phyloP scores from a whole-genome alignment of 176 grass and related monocot species.

The Olyra latifolia region DNA sequence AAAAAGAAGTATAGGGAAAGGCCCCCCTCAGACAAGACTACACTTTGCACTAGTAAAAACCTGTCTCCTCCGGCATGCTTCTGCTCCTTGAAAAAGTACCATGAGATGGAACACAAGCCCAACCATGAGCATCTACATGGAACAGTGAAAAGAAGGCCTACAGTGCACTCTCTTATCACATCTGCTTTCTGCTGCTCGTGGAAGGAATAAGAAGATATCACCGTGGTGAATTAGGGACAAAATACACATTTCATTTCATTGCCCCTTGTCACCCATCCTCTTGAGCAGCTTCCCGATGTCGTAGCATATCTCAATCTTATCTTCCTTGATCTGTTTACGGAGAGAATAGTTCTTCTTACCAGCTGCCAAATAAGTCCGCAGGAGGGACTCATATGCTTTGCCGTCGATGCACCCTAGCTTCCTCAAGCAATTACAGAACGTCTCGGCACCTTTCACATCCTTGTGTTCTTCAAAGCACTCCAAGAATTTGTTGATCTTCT shows the following conservation, averaged over 20 bases:
- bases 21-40: constrained; percentile 41
- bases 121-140: constrained; percentile 14
- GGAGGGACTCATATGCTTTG: constrained; percentile 50
- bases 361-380: constrained; percentile 46
- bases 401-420: constrained; percentile 41
- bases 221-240: background rate
- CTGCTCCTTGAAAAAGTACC: constrained; percentile 27
- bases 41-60: constrained; percentile 36
- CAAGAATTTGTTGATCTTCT: constrained; percentile 49
- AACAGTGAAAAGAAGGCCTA: constrained; percentile 1
- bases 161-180: constrained; percentile 1
- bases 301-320: constrained; percentile 54
- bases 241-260: constrained; percentile 35
- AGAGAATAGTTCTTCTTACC: constrained; percentile 31
- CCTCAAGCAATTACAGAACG: constrained; percentile 49
- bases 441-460: constrained; percentile 45
- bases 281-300: constrained; percentile 49
- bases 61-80: constrained; percentile 10
- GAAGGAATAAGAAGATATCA: background rate
- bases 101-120: constrained; percentile 27
- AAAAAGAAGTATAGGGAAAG: constrained; percentile 15
- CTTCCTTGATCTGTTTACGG: constrained; percentile 52
- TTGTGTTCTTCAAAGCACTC: constrained; percentile 68
- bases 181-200: constrained; percentile 15
- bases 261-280: constrained; percentile 41